phyloP scores from a whole-genome alignment of 768 basidiomycete genomes.

The Filobasidium wieringae region DNA sequence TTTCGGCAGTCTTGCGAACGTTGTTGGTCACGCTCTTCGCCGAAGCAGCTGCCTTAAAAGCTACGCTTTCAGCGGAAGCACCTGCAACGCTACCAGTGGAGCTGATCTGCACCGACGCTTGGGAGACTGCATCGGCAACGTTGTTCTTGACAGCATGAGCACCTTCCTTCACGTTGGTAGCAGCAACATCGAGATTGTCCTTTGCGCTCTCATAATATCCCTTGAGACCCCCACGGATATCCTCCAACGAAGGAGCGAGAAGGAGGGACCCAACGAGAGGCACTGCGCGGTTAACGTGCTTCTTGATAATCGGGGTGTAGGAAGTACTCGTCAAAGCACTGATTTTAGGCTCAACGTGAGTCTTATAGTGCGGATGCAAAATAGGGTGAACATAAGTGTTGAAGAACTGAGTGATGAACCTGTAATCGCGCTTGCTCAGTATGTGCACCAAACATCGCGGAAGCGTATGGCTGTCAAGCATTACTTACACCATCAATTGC shows the following conservation, averaged over 20 bases:
- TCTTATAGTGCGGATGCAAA: conserved; percentile 2
- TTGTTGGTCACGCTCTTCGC: not conserved
- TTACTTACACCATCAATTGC: conserved; percentile 5
- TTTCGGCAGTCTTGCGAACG: not conserved
- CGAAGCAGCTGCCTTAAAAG: not conserved
- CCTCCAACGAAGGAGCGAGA: conserved; percentile 8
- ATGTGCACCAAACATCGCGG: not conserved
- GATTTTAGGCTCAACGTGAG: conserved; percentile 9
- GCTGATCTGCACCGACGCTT: not conserved
- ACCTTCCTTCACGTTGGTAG: conserved; percentile 5
- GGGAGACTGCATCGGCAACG: not conserved
- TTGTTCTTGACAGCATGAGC: conserved; percentile 1
- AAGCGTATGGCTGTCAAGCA: not conserved
- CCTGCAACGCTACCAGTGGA: not conserved
- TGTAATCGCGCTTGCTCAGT: not conserved
- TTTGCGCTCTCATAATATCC: not conserved
- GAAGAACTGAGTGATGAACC: not conserved
- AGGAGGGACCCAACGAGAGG: conserved; percentile 10
- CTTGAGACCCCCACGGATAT: conserved; percentile 8
- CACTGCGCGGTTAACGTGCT: not conserved
- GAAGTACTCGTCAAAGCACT: not conserved
- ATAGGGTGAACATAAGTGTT: conserved; percentile 4
- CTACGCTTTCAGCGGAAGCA: not conserved
- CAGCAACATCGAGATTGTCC: not conserved
- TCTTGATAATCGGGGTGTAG: conserved; percentile 5